Percentiles rank a stretch among this genome's conserved stretches.
Conservation (phyloP, 2,329 filamentous ascomycete genomes). For the Ilyonectria mors-panacis region DNA sequence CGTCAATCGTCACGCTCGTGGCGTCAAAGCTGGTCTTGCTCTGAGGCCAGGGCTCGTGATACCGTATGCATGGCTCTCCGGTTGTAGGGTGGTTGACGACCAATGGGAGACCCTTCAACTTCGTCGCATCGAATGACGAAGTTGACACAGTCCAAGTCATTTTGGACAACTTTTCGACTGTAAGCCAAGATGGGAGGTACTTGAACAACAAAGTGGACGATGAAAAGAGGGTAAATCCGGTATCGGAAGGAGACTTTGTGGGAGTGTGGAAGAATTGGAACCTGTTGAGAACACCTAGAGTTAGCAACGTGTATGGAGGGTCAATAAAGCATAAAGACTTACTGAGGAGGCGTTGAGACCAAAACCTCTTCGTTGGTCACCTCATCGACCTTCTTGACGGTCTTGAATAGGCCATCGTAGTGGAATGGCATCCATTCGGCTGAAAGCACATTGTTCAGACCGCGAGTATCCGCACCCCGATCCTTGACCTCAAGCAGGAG, state of each 20-base stretch:
- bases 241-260: constrained; percentile 62
- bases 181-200: constrained; percentile 57
- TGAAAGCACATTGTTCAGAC: constrained; percentile 67
- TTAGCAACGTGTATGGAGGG: neutral
- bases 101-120: constrained; percentile 61
- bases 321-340: constrained; percentile 33
- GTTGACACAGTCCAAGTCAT: constrained; percentile 67
- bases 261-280: constrained; percentile 69
- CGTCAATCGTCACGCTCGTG: constrained; percentile 60
- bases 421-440: constrained; percentile 71
- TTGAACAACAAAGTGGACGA: constrained; percentile 65
- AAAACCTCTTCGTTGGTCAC: constrained; percentile 56
- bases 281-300: constrained; percentile 36
- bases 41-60: constrained; percentile 69
- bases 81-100: constrained; percentile 62
- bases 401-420: constrained; percentile 71
- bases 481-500: constrained; percentile 67
- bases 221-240: constrained; percentile 69
- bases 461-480: constrained; percentile 57
- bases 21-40: constrained; percentile 66
- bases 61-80: constrained; percentile 64
- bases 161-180: constrained; percentile 53
- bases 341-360: constrained; percentile 61
- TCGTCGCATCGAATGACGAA: constrained; percentile 61
- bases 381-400: constrained; percentile 56